These are phyloP conservation scores for Porphyrellus cyaneotinctus DNA, from an alignment of 768 basidiomycete genomes.

Conservation along the genomic window DNA sequence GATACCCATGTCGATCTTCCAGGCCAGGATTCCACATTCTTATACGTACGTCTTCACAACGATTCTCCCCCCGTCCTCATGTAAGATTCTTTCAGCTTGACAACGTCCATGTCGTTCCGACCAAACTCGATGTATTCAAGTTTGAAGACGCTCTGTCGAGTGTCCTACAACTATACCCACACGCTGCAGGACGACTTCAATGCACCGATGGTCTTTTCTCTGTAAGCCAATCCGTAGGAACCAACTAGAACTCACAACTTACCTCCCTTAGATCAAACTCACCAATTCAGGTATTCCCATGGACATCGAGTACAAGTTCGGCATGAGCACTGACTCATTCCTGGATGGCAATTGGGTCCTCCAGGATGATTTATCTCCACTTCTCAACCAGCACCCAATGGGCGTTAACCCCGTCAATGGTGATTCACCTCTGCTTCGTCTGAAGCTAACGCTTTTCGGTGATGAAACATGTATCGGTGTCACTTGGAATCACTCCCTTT, in stretches of 20 bases:
- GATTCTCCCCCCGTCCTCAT: background rate
- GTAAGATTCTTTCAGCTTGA: background rate
- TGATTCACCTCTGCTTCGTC: conserved; percentile 18
- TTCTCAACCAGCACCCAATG: conserved; percentile 16
- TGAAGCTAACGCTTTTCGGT: conserved; percentile 27
- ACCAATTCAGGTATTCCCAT: conserved; percentile 17
- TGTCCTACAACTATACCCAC: conserved; percentile 23
- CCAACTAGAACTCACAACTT: background rate
- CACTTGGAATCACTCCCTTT: conserved; percentile 35
- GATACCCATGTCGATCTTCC: background rate
- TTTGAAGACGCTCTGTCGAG: conserved; percentile 25
- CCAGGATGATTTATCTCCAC: conserved; percentile 19
- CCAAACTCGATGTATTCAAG: conserved; percentile 1
- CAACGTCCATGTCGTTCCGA: conserved; percentile 1
- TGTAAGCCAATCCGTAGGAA: conserved; percentile 10
- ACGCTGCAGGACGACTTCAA: conserved; percentile 23
- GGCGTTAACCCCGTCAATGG: conserved; percentile 17
- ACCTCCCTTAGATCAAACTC: conserved; percentile 20
- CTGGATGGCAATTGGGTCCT: conserved; percentile 26
- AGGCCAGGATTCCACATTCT: background rate
- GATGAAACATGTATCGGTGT: conserved; percentile 29
- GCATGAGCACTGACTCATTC: conserved; percentile 6
- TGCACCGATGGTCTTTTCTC: conserved; percentile 12
- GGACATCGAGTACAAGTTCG: conserved; percentile 10
- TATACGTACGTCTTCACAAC: background rate